Evolutionary conservation across 176 grass and related monocot species (phyloP).

Genomic region (Triticum monococcum): DNA sequence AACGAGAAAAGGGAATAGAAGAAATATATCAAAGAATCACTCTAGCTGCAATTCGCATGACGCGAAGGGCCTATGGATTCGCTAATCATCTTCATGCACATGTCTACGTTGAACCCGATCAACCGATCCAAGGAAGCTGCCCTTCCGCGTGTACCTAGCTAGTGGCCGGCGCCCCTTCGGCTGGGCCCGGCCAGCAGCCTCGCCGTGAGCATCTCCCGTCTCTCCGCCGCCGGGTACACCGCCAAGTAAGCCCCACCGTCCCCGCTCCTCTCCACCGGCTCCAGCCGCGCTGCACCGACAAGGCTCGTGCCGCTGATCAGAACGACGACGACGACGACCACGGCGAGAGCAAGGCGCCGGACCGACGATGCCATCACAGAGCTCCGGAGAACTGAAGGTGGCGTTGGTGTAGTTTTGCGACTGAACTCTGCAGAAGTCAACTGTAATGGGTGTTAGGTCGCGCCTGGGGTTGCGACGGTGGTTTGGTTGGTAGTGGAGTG

Average conservation of each 20-base stretch:
- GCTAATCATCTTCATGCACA: background rate
- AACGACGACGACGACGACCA: background rate
- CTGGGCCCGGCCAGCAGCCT: constrained; percentile 64
- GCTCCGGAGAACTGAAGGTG: background rate
- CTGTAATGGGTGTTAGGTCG: background rate
- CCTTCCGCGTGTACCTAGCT: background rate
- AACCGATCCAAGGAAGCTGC: background rate
- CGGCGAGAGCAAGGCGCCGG: background rate
- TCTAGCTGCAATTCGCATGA: background rate
- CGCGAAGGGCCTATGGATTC: background rate
- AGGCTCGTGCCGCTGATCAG: background rate
- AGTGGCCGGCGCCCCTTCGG: constrained; percentile 65
- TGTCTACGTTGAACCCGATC: background rate
- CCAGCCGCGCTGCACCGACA: background rate
- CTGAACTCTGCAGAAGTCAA: background rate
- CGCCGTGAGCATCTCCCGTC: constrained; percentile 54
- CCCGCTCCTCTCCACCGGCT: background rate
- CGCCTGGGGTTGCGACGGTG: background rate
- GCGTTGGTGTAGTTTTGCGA: background rate
- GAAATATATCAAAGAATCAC: constrained; percentile 4
- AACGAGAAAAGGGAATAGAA: background rate
- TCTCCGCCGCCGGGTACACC: constrained; percentile 17
- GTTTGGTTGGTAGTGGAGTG: background rate
- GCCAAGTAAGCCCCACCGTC: background rate
- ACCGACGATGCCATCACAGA: constrained; percentile 2